Conservation (phyloP, 208 protist genomes). For the Wallacemonas sp. region DNA sequence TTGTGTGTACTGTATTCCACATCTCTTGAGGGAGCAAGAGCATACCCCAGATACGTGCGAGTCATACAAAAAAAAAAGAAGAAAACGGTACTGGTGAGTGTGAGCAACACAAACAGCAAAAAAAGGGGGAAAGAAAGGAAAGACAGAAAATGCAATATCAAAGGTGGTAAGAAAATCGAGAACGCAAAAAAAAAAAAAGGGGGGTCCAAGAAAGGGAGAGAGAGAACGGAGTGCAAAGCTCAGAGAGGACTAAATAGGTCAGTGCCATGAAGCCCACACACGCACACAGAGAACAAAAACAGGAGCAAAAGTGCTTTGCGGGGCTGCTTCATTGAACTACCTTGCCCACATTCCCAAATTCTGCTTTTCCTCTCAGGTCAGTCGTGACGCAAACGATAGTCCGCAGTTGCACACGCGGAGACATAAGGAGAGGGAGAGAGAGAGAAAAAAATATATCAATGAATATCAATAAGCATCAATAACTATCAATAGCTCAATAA, state of each 20-base stretch:
- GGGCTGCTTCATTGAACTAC: too few relatives aligned
- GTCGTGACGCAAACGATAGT: too few relatives aligned
- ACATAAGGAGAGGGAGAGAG: not conserved
- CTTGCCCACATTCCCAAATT: too few relatives aligned
- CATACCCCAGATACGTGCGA: not conserved
- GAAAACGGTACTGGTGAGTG: not conserved
- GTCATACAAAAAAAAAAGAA: not conserved
- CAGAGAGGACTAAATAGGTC: not conserved
- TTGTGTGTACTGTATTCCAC: not conserved
- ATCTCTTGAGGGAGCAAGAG: not conserved
- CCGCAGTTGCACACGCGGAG: too few relatives aligned
- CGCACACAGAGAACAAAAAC: not conserved
- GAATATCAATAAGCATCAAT: too few relatives aligned
- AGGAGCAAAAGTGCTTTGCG: too few relatives aligned
- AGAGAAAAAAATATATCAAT: not conserved
- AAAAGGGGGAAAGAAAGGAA: conserved; percentile 3
- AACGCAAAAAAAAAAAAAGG: not conserved
- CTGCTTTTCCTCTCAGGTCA: too few relatives aligned
- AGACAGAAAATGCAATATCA: not conserved
- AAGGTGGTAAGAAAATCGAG: not conserved
- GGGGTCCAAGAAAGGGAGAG: not conserved
- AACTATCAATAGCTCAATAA: too few relatives aligned
- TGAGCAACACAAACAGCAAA: conserved; percentile 2
- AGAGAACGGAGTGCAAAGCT: not conserved
- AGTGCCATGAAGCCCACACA: not conserved